These are phyloP conservation scores for Cicer chorassanicum DNA, from an alignment of 306 rosid genomes.

Conservation along the genomic window DNA sequence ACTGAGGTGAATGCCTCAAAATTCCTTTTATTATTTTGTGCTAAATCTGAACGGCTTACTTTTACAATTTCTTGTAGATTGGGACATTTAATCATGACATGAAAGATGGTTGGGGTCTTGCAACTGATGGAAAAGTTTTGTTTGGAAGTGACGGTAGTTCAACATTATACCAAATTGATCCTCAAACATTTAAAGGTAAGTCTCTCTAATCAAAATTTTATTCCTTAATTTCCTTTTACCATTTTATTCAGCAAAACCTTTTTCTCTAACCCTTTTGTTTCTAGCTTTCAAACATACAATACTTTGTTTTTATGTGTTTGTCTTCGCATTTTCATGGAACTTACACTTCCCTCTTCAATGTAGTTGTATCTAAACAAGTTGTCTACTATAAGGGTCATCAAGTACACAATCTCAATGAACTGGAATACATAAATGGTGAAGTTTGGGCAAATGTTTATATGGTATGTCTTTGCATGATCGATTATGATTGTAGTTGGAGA, in stretches of 20 bases:
- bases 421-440: conserved; percentile 84
- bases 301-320: conserved; percentile 24
- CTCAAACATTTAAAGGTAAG: conserved; percentile 69
- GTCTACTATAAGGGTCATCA: conserved; percentile 73
- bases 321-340: conserved; percentile 29
- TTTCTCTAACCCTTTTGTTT: background rate
- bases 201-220: conserved; percentile 17
- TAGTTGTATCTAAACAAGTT: conserved; percentile 61
- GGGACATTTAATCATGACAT: conserved; percentile 73
- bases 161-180: conserved; percentile 73
- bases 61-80: conserved; percentile 52
- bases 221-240: conserved; percentile 27
- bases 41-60: conserved; percentile 37
- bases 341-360: conserved; percentile 41
- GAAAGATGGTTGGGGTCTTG: conserved; percentile 97
- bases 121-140: conserved; percentile 83
- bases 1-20: conserved; percentile 8
- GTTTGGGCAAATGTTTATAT: conserved; percentile 85
- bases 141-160: conserved; percentile 95
- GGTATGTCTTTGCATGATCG: conserved; percentile 52
- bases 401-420: conserved; percentile 81
- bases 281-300: conserved; percentile 7
- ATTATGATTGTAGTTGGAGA: conserved; percentile 21
- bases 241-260: background rate
- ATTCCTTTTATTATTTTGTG: conserved; percentile 19